A percentile compares a stretch with the other conserved stretches of the same genome.
Conservation (phyloP, 306 rosid genomes). For the Quercus glauca region DNA sequence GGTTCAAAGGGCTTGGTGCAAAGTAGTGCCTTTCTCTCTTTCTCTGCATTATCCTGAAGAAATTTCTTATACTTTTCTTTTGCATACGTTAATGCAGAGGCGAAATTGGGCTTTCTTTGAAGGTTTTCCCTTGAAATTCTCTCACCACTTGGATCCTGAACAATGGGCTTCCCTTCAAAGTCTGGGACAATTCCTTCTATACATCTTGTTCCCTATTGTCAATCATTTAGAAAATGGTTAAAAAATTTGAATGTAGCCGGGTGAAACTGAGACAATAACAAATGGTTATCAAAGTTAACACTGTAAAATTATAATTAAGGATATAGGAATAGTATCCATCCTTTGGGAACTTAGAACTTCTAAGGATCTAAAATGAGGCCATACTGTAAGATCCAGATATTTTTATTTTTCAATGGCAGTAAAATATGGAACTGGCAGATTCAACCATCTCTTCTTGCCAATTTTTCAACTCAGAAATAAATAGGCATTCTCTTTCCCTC, state of each 20-base stretch:
- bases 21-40: slow-evolving; percentile 20
- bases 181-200: slow-evolving; percentile 54
- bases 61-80: slow-evolving; percentile 29
- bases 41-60: slow-evolving; percentile 24
- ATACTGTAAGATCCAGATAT: neutral
- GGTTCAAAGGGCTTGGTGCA: slow-evolving; percentile 32
- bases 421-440: no score
- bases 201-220: slow-evolving; percentile 34
- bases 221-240: neutral
- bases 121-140: slow-evolving; percentile 23
- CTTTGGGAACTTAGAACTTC: neutral
- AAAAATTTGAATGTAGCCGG: neutral
- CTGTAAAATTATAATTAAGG: neutral
- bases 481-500: no score
- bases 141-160: slow-evolving; percentile 6
- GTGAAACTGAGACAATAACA: neutral
- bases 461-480: no score
- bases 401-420: no score
- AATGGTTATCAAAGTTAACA: neutral
- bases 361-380: neutral
- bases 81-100: slow-evolving; percentile 24
- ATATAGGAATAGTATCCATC: neutral
- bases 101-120: slow-evolving; percentile 16
- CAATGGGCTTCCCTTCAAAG: slow-evolving; percentile 13
- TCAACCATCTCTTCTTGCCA: no score